phyloP scores from a whole-genome alignment of 331 rosid genomes.

The Dryas integrifolia region DNA sequence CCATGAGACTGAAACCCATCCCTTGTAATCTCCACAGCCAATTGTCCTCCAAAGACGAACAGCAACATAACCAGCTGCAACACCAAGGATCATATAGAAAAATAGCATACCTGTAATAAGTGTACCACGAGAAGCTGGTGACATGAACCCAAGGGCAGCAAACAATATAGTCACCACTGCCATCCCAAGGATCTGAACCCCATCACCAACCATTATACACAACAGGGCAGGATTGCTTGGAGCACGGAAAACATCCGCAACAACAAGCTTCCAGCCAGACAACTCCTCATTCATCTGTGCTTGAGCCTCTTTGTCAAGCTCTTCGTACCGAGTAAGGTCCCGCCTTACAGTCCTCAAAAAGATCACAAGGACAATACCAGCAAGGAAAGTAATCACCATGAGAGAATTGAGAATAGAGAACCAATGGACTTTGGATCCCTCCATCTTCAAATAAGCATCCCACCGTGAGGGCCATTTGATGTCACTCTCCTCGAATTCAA shows the following conservation, averaged over 20 bases:
- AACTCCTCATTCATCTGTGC: slow-evolving; percentile 96
- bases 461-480: slow-evolving; percentile 97
- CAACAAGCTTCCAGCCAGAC: slow-evolving; percentile 99
- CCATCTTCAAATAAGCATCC: slow-evolving; percentile 99
- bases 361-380: slow-evolving; percentile 96
- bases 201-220: slow-evolving; percentile 90
- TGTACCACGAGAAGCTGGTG: slow-evolving; percentile 93
- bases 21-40: slow-evolving; percentile 60
- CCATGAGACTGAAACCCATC: slow-evolving; percentile 90
- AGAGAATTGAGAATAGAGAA: slow-evolving; percentile 90
- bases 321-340: slow-evolving; percentile 91
- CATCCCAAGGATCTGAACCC: slow-evolving; percentile 98
- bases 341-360: slow-evolving; percentile 91
- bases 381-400: slow-evolving; percentile 95
- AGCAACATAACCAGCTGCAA: slow-evolving; percentile 89
- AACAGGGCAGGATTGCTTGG: slow-evolving; percentile 63
- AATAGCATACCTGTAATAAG: slow-evolving; percentile 92
- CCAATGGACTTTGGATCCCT: slow-evolving; percentile 96
- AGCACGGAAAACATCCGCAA: slow-evolving; percentile 94
- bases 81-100: slow-evolving; percentile 87
- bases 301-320: slow-evolving; percentile 97
- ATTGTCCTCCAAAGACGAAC: slow-evolving; percentile 94
- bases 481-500: slow-evolving; percentile 81
- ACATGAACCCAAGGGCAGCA: slow-evolving; percentile 97
- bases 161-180: slow-evolving; percentile 88